phyloP scores from a whole-genome alignment of 176 grass and related monocot genomes.

The Musa beccarii region DNA sequence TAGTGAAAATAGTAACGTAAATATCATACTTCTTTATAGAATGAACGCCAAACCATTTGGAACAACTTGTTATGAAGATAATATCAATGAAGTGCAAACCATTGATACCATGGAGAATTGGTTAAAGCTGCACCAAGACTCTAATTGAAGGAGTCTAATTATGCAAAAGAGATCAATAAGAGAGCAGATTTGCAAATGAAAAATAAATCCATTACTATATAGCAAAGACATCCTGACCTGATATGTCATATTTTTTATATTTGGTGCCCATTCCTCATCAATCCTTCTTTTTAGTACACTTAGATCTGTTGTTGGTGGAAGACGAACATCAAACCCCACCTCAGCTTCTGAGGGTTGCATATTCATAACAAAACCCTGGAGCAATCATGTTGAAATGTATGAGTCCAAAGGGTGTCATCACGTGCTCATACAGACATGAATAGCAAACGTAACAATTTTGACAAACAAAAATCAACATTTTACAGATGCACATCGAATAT shows the following conservation, averaged over 20 bases:
- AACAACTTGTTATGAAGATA: no score
- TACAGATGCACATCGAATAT: not conserved
- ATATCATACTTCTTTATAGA: no score
- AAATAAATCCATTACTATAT: not conserved
- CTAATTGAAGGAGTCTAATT: not conserved
- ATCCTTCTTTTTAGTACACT: constrained; percentile 66
- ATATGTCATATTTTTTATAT: constrained; percentile 77
- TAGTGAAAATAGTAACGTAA: no score
- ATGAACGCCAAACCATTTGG: no score
- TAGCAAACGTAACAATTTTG: not conserved
- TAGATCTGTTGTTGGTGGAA: constrained; percentile 68
- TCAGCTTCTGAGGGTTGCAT: constrained; percentile 98
- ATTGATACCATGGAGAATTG: not conserved
- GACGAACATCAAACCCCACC: constrained; percentile 83
- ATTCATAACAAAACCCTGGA: constrained; percentile 96
- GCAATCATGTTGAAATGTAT: constrained; percentile 2
- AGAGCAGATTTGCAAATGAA: not conserved
- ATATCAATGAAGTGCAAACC: no score
- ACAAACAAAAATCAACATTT: not conserved
- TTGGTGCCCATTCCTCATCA: constrained; percentile 77
- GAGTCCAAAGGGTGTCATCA: not conserved
- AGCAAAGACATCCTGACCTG: constrained; percentile 31
- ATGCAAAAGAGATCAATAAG: not conserved
- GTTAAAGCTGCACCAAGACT: not conserved
- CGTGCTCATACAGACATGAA: not conserved